phyloP scores from a whole-genome alignment of 768 basidiomycete genomes.

The Nidularia sp. region DNA sequence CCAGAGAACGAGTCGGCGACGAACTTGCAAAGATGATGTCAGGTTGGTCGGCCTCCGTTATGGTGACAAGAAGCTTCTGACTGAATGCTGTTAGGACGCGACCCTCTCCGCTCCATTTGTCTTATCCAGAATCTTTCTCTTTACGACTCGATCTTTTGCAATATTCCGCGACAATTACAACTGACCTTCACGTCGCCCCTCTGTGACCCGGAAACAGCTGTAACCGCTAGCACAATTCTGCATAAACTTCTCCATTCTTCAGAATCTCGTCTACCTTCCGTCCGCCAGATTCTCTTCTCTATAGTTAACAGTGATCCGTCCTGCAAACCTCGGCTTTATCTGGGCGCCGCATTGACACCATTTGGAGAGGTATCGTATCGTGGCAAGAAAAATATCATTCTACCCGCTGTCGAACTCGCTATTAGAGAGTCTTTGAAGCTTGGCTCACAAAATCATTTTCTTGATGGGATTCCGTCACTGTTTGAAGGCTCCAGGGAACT shows the following conservation, averaged over 20 bases:
- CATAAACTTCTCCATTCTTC: slow-evolving; percentile 36
- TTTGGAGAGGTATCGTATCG: slow-evolving; percentile 54
- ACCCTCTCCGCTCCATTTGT: slow-evolving; percentile 70
- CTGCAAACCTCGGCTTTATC: slow-evolving; percentile 61
- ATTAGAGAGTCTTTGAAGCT: slow-evolving; percentile 85
- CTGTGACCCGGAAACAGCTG: slow-evolving; percentile 27
- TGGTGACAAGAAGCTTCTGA: background rate
- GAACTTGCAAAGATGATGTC: slow-evolving; percentile 94
- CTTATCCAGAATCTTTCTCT: slow-evolving; percentile 74
- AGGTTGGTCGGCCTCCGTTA: slow-evolving; percentile 36
- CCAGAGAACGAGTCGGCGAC: slow-evolving; percentile 86
- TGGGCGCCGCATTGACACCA: slow-evolving; percentile 75
- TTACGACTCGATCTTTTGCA: slow-evolving; percentile 60
- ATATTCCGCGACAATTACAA: slow-evolving; percentile 35
- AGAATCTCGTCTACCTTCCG: slow-evolving; percentile 25
- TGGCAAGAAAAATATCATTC: slow-evolving; percentile 61
- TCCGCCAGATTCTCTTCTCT: slow-evolving; percentile 46
- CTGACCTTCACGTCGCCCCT: no score
- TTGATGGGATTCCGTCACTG: slow-evolving; percentile 70
- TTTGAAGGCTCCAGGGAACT: slow-evolving; percentile 53
- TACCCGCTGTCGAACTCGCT: slow-evolving; percentile 60
- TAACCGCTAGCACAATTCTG: slow-evolving; percentile 60
- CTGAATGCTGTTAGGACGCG: slow-evolving; percentile 43
- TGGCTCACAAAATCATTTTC: slow-evolving; percentile 70
- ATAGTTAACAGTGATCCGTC: slow-evolving; percentile 30